phyloP scores from a whole-genome alignment of 164 flowering plant genomes.

The Houttuynia cordata region DNA sequence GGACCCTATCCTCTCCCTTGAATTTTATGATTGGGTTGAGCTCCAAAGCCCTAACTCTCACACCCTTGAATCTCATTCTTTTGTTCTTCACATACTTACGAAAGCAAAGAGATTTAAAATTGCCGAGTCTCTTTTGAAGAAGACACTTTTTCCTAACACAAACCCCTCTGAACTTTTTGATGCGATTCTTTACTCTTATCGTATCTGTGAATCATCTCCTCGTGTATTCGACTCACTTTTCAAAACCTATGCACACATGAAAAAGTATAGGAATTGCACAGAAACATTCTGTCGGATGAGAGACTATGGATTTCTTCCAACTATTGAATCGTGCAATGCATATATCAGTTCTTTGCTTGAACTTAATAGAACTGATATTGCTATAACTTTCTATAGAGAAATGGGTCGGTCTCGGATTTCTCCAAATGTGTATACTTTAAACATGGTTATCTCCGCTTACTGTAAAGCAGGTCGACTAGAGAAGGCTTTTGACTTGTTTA shows the following conservation, averaged over 20 bases:
- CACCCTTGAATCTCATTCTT: constrained; percentile 46
- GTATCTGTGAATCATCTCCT: constrained; percentile 68
- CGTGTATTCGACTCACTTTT: constrained; percentile 68
- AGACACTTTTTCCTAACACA: constrained; percentile 17
- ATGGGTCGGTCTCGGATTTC: constrained; percentile 50
- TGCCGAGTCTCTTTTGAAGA: constrained; percentile 49
- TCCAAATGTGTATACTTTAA: constrained; percentile 62
- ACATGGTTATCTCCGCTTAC: constrained; percentile 56
- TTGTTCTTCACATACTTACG: constrained; percentile 68
- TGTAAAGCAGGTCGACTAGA: constrained; percentile 55
- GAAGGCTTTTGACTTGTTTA: constrained; percentile 52
- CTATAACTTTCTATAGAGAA: constrained; percentile 49
- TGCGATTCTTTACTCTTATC: constrained; percentile 45
- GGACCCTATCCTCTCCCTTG: constrained; percentile 64
- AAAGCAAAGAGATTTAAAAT: constrained; percentile 52
- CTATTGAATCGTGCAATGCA: constrained; percentile 71
- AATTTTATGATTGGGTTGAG: constrained; percentile 66
- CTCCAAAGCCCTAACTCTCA: constrained; percentile 27
- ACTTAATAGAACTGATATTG: constrained; percentile 42
- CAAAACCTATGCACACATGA: constrained; percentile 67
- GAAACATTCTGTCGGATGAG: constrained; percentile 57
- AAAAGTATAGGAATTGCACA: constrained; percentile 60
- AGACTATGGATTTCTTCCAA: constrained; percentile 77
- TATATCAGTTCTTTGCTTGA: constrained; percentile 53
- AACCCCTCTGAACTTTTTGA: constrained; percentile 47